Conservation (phyloP, 176 grass and related monocot species). For the Oryza punctata region DNA sequence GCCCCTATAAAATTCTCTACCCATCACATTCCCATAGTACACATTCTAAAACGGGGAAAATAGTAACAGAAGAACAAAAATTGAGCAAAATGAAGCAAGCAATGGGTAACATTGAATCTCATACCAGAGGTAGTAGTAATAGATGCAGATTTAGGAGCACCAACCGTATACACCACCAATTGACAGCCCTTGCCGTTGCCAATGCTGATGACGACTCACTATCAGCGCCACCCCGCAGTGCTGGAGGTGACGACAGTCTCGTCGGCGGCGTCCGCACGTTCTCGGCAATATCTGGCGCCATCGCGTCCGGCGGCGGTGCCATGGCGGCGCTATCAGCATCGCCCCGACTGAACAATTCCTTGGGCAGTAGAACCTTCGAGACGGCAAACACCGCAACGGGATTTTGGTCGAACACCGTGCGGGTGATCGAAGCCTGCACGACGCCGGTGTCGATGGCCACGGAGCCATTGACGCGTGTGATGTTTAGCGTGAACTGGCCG, state of each 20-base stretch:
- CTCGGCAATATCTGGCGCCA: background rate
- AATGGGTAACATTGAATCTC: conserved; percentile 54
- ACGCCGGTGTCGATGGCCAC: conserved; percentile 92
- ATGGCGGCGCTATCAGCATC: background rate
- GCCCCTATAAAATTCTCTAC: conserved; percentile 54
- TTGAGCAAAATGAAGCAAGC: conserved; percentile 34
- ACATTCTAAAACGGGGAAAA: conserved; percentile 32
- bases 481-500: conserved; percentile 88
- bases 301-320: background rate
- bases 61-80: conserved; percentile 43
- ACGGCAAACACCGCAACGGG: conserved; percentile 91
- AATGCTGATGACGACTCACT: conserved; percentile 36
- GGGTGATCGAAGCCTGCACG: conserved; percentile 91
- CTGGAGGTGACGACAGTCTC: conserved; percentile 63
- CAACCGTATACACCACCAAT: conserved; percentile 62
- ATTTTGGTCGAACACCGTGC: conserved; percentile 94
- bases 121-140: conserved; percentile 60
- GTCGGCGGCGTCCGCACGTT: conserved; percentile 45
- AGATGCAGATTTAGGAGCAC: conserved; percentile 51
- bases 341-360: conserved; percentile 65
- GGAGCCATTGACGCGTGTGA: conserved; percentile 91
- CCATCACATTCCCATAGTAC: conserved; percentile 46
- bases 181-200: background rate
- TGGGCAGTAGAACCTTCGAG: conserved; percentile 83
- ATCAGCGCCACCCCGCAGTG: conserved; percentile 25